Evolutionary conservation across 225 moss, liverwort and hornwort genomes (phyloP).

Genomic region (Neckera pumila): DNA sequence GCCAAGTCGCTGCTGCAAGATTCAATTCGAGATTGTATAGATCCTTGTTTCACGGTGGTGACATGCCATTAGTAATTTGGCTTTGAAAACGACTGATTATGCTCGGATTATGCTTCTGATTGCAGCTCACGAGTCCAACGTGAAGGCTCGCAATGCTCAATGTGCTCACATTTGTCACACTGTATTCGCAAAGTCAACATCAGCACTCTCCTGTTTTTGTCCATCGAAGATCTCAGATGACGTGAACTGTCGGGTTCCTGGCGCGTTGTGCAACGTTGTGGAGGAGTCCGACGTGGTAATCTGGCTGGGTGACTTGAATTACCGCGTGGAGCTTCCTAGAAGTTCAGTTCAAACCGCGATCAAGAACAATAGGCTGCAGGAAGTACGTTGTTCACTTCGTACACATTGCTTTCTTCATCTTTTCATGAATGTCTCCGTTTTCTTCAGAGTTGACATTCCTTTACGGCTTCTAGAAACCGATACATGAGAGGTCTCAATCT

Average conservation of each 20-base stretch:
- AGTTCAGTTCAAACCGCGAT: slow-evolving; percentile 52
- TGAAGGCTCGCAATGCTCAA: slow-evolving; percentile 40
- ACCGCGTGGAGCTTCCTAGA: slow-evolving; percentile 67
- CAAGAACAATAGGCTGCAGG: slow-evolving; percentile 49
- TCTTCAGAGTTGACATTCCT: neutral
- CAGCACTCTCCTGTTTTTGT: slow-evolving; percentile 41
- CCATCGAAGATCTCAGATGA: slow-evolving; percentile 37
- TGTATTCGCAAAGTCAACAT: slow-evolving; percentile 41
- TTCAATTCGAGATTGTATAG: neutral
- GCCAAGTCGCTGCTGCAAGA: neutral
- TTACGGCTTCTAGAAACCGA: too few relatives aligned
- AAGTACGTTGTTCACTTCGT: slow-evolving; percentile 17
- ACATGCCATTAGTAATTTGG: neutral
- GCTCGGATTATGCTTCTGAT: neutral
- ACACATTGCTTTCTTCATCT: neutral
- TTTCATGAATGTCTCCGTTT: neutral
- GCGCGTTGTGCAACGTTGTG: slow-evolving; percentile 30
- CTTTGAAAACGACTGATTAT: neutral
- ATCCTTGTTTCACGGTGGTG: neutral
- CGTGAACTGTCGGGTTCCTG: slow-evolving; percentile 27
- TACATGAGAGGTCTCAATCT: neutral
- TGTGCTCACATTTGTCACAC: slow-evolving; percentile 41
- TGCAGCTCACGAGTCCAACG: slow-evolving; percentile 41
- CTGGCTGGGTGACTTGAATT: slow-evolving; percentile 89
- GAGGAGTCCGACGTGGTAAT: slow-evolving; percentile 74